Conservation (phyloP, 2,329 filamentous ascomycete species). For the Colletotrichum tanaceti region DNA sequence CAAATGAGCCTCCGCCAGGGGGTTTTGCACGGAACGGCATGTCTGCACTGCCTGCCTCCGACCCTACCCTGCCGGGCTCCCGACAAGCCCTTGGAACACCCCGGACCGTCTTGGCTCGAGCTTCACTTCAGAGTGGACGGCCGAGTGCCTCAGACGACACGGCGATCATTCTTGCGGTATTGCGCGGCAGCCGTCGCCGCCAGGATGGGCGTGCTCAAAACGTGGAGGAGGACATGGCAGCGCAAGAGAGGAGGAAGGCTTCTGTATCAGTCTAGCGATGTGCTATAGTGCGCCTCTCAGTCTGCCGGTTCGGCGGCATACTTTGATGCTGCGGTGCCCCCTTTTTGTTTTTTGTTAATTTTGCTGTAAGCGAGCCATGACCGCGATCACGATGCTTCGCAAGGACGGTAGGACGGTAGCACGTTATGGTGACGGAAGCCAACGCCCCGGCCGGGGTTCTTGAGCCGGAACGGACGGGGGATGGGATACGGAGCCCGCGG, state of each 20-base stretch:
- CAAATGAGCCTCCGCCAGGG: constrained; percentile 17
- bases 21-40: neutral
- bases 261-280: too few relatives aligned
- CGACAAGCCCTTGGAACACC: neutral
- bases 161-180: constrained; percentile 9
- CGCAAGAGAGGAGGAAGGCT: neutral
- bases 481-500: neutral
- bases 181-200: neutral
- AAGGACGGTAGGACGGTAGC: too few relatives aligned
- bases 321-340: too few relatives aligned
- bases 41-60: neutral
- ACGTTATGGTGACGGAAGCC: too few relatives aligned
- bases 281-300: neutral
- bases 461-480: neutral
- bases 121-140: constrained; percentile 12
- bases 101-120: constrained; percentile 21
- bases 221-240: neutral
- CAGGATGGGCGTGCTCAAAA: neutral
- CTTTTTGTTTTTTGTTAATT: too few relatives aligned
- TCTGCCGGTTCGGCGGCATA: too few relatives aligned
- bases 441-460: too few relatives aligned
- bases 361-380: too few relatives aligned
- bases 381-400: too few relatives aligned
- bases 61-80: neutral
- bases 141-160: constrained; percentile 1